Conservation (phyloP, 805 yeast species). For the Starmerella potacharoeniae region DNA sequence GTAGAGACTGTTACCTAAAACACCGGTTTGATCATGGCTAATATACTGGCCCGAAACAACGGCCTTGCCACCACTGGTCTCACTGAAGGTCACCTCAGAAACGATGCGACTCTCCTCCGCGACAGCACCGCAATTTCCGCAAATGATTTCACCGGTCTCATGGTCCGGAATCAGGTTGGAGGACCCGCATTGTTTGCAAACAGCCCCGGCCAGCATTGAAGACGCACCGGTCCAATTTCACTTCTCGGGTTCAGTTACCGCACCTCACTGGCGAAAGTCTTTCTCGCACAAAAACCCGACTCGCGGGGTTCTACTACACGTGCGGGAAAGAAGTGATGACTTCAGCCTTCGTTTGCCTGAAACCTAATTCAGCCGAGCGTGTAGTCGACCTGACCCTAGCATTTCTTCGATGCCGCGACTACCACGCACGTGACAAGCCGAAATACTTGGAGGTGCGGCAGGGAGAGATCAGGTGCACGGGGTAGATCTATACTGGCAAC, state of each 20-base stretch:
- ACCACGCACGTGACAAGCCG: background rate
- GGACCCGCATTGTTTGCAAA: conserved; percentile 19
- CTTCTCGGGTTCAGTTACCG: background rate
- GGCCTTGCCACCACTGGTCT: conserved; percentile 86
- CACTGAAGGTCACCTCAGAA: conserved; percentile 90
- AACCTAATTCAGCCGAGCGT: background rate
- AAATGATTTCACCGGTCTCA: conserved; percentile 47
- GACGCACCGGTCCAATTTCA: background rate
- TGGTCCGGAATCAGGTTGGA: conserved; percentile 18
- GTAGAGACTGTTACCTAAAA: conserved; percentile 51
- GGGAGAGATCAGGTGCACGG: no score
- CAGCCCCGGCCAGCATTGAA: conserved; percentile 6
- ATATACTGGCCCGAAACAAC: conserved; percentile 91
- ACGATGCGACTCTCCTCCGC: conserved; percentile 89
- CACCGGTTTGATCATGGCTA: conserved; percentile 70
- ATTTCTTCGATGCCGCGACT: background rate
- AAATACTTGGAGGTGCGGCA: background rate
- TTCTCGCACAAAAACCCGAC: background rate
- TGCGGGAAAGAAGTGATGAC: background rate
- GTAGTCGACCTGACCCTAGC: background rate
- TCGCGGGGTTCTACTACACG: background rate
- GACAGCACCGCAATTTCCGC: conserved; percentile 76
- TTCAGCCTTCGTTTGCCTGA: background rate
- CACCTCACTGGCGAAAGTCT: background rate
- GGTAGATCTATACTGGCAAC: no score